These are phyloP conservation scores for Rhizophora apiculata DNA, from an alignment of 345 rosid genomes.

Conservation along the genomic window DNA sequence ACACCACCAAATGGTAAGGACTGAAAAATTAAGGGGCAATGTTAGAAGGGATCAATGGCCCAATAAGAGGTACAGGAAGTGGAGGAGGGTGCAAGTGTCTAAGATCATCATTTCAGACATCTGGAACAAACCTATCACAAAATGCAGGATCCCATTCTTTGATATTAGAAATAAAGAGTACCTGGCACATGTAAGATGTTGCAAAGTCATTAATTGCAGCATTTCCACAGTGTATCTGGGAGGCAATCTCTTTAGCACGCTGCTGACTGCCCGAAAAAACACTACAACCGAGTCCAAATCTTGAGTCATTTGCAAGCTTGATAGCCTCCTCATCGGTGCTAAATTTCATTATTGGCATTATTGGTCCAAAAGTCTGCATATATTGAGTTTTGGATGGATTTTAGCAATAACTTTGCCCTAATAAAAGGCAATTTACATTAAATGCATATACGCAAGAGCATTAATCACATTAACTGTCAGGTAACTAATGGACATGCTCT, in stretches of 20 bases:
- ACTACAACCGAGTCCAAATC: constrained; percentile 93
- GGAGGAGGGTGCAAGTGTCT: no score
- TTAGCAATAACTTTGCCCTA: background rate
- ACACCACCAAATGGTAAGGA: constrained; percentile 97
- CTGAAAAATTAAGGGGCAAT: constrained; percentile 35
- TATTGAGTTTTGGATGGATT: constrained; percentile 9
- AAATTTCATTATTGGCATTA: constrained; percentile 96
- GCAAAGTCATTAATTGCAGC: constrained; percentile 97
- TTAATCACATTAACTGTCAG: no score
- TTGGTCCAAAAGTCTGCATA: constrained; percentile 92
- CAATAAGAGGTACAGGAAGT: background rate
- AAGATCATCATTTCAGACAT: no score
- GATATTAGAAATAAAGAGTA: constrained; percentile 20
- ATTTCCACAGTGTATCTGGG: constrained; percentile 81
- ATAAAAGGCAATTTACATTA: background rate
- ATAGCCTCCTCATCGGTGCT: constrained; percentile 85
- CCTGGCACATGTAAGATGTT: constrained; percentile 94
- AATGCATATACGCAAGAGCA: no score
- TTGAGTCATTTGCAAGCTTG: constrained; percentile 83
- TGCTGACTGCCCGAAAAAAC: constrained; percentile 79
- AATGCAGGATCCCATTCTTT: background rate
- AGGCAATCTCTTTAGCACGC: constrained; percentile 77
- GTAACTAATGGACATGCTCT: no score
- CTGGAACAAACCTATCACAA: background rate
- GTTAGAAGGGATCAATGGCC: background rate